Evolutionary conservation across 208 protist genomes (phyloP), one percentile per base, ranked within the genome.

Genomic region (Leishmania gerbilli): DNA sequence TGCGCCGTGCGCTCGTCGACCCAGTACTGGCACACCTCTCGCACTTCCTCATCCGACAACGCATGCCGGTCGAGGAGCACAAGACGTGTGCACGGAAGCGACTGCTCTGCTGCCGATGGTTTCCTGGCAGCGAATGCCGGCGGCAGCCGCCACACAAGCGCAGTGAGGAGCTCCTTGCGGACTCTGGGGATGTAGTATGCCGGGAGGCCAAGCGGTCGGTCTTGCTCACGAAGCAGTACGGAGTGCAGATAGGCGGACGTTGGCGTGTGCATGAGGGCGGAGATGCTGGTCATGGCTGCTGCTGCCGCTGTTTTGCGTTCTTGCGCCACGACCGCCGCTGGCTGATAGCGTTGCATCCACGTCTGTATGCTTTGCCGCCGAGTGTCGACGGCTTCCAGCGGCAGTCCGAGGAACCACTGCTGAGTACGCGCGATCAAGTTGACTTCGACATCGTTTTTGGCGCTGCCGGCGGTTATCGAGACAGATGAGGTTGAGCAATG

Each of bases 321-420:
- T 64, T 64, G 58, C 31, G 76, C 72, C 53, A 55, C 67, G 37
- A 62, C 64, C 8, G 76, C 81, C 3, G 81, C 81, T 58, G 81
- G 81, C 71, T 84, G 81, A 53, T 74, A 84, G 68, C 76, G 55
- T 37, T 67, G 81, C 81, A 80, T 77, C 81, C 81, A 84, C 49
- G 78, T 55, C n/a, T 65, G 68, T 42, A 84, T n/a, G 40, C 76
- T 81, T 24, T 77, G 76, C 21, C 24, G 24, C 4, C 81, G 76
- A 19, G 81, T 84, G 76, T 84, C 81, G 9, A 84, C 76, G 21
- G 64, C 51, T 51, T 77, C 76, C 7, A 42, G 49, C 8, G 76
- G 69, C 9, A 84, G 76, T 34, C 76, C 71, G 76, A 84, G 51
- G 17, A 51, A 17, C 15, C 56, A 65, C 19, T 67, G 60, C 24